Percentiles rank a stretch among this genome's conserved stretches.
These are phyloP conservation scores for Phytopythium montanum DNA, from an alignment of 352 stramenopile genomes.

Conservation along the genomic window DNA sequence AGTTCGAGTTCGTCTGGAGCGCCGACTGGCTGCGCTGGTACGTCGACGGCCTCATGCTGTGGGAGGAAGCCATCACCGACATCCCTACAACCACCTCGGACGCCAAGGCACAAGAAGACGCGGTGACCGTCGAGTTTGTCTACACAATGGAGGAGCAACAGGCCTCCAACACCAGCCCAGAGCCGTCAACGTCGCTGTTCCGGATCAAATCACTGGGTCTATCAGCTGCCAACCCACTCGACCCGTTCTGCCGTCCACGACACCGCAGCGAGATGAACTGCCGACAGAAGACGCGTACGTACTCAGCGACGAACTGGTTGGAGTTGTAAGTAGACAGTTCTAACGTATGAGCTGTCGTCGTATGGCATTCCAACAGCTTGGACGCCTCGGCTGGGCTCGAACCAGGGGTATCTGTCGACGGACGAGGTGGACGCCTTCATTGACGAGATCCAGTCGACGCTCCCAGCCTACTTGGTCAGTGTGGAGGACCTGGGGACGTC, in stretches of 20 bases:
- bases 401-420: slow-evolving; percentile 61
- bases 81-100: not conserved
- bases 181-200: slow-evolving; percentile 1
- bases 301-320: not conserved
- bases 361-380: slow-evolving; percentile 19
- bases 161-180: not conserved
- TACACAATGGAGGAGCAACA: not conserved
- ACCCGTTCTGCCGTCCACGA: slow-evolving; percentile 28
- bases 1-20: slow-evolving; percentile 43
- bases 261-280: slow-evolving; percentile 36
- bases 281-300: slow-evolving; percentile 37
- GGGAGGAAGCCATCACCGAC: slow-evolving; percentile 32
- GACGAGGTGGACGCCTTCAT: slow-evolving; percentile 58
- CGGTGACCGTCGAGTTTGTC: slow-evolving; percentile 21
- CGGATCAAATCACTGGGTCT: slow-evolving; percentile 25
- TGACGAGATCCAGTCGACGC: slow-evolving; percentile 27
- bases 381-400: slow-evolving; percentile 48
- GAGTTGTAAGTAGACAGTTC: not conserved
- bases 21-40: slow-evolving; percentile 55
- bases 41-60: slow-evolving; percentile 44
- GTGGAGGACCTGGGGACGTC: slow-evolving; percentile 59
- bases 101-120: not conserved
- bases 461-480: slow-evolving; percentile 37
- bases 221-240: slow-evolving; percentile 16
- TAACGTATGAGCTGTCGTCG: not conserved